Base-by-base conservation (phyloP, 2,329 filamentous ascomycete genomes). In the Monilinia fructicola region DNA sequence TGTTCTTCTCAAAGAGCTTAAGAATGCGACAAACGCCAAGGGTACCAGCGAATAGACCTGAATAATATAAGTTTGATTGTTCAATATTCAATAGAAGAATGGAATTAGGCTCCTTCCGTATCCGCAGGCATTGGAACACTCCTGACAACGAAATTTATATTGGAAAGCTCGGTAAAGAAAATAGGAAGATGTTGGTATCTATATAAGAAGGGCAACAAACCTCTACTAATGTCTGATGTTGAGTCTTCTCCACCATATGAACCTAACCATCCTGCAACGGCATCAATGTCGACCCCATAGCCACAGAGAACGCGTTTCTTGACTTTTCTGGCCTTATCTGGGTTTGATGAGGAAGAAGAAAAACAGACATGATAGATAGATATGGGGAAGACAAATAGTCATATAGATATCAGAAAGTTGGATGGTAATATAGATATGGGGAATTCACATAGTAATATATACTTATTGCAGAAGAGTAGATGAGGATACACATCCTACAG, bases 231-330 rank as follows among this genome's bases (percentile, higher is more conserved):
- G 71, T 92, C 90, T 73, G 83, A 90, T 1, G 85, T 86, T 10
- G 84, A 88, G 74, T 92, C 89, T 76, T 92, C 84, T 48, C 90
- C 89, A 21, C 88, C 88, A 72, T 93, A 92, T 0, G 86, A 90
- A 0, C 90, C 90, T 0, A 92, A 80, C 90, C 90, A 92, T 11
- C 90, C 89, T 1, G 89, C 85, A 1, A 92, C 87, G n/a, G 89
- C 89, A 70, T 92, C 89, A 35, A 92, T 87, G 69, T 92, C 90
- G 31, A 92, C 87, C 3, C 88, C 87, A 72, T 90, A 91, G 71
- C 84, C 79, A 54, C 83, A 81, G 48, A 85, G 80, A 59, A 86
- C 81, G 62, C 83, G 78, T 70, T 85, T 85, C 75, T 81, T 81
- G 54, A 75, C 78, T 78, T 81, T 81, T 58, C 16, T 67, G 18